Base-by-base conservation (phyloP, 176 grass and related monocot species). In the Aechmea fasciata region DNA sequence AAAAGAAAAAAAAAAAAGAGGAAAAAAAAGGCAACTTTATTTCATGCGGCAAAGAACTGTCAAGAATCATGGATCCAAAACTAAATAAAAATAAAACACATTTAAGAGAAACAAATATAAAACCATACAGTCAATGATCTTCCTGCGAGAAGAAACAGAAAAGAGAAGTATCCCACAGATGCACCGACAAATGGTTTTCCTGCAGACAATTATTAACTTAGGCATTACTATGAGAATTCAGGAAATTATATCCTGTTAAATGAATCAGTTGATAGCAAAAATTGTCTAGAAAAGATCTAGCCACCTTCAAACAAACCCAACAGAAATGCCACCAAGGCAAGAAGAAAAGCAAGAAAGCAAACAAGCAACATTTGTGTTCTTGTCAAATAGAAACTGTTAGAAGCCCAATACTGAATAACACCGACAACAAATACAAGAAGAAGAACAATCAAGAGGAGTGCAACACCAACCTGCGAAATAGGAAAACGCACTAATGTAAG, bases 371-470 rank as follows among this genome's bases (percentile, higher is more conserved):
- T 99, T 64, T 99, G 94, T 18, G 84, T 85, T 67, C 94, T 90
- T 64, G 94, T 99, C 84, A 99, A 83, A 85, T 90, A 99, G 84
- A 99, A 99, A 77, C 93, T 99, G 75, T 99, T 99, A 22, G 87
- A 99, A 81, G 90, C 79, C 94, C 94, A 99, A 70, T 92, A 99
- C 72, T 99, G 94, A 65, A 89, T 85, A 73, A 93, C 94, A 54
- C 84, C 87, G 61, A 99, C 90, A 81, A 87, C 87, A 85, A 99
- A 90, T 63, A 88, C 79, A 70, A 99, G 63, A 81, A 99, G 85
- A 68, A 99, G 72, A 71, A 90, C 85, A 68, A 81, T 87, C 67
- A 99, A 84, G 19, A 99, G 94, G 67, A 85, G 93, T 73, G 89
- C 87, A 72, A 90, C 94, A 54, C 89, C 94, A 75, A 99, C 94